Percentiles rank a stretch among this genome's conserved stretches.
Conservation (phyloP, 2,329 filamentous ascomycete species). For the Colletotrichum sp. region DNA sequence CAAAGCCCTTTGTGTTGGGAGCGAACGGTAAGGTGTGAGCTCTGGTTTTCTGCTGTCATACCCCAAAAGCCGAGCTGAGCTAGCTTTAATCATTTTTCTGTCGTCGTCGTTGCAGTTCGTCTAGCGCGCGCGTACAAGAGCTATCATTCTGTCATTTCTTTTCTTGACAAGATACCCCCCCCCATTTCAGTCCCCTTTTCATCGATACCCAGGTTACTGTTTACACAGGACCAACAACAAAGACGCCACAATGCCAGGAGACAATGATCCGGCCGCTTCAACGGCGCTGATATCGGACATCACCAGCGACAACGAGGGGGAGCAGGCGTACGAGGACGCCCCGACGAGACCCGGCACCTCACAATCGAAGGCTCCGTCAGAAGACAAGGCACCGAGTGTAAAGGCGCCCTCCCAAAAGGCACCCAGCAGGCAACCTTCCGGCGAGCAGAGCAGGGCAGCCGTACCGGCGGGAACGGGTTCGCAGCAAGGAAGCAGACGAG, state of each 20-base stretch:
- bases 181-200: not conserved
- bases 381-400: slow-evolving; percentile 5
- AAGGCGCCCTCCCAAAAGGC: not conserved
- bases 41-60: slow-evolving; percentile 6
- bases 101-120: slow-evolving; percentile 4
- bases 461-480: not conserved
- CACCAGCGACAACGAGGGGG: slow-evolving; percentile 2
- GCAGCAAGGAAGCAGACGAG: not conserved
- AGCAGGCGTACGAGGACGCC: slow-evolving; percentile 14
- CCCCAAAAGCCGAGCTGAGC: not conserved
- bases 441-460: not conserved
- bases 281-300: not conserved
- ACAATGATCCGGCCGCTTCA: not conserved
- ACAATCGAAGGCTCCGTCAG: not conserved
- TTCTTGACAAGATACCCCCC: not conserved
- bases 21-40: not conserved
- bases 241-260: slow-evolving; percentile 1
- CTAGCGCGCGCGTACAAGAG: slow-evolving; percentile 6
- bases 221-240: not conserved
- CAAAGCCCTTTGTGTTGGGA: not conserved
- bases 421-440: not conserved
- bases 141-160: slow-evolving; percentile 3
- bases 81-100: not conserved
- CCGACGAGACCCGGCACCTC: slow-evolving; percentile 5
- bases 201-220: not conserved